Conservation (phyloP, 768 basidiomycete species). For the Coprinellus aureogranulatus region DNA sequence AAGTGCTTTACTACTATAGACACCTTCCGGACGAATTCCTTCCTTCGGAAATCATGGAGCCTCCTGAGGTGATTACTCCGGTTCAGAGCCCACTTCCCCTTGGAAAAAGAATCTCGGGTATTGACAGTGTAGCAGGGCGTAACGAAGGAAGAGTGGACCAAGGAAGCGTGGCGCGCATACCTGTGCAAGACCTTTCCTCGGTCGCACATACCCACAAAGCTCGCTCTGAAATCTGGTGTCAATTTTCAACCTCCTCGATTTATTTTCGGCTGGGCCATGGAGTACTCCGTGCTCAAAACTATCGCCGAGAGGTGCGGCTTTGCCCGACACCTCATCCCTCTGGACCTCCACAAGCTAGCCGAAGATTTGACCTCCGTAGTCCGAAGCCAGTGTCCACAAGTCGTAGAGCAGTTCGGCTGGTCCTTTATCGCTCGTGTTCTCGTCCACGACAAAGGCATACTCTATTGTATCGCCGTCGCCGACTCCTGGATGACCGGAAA, state of each 20-base stretch:
- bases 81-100: not conserved
- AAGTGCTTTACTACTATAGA: too few species aligned
- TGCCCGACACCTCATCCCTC: not conserved
- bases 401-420: not conserved
- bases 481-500: not conserved
- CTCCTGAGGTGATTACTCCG: too few species aligned
- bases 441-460: not conserved
- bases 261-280: conserved; percentile 1
- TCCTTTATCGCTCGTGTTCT: not conserved
- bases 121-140: not conserved
- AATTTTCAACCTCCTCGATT: not conserved
- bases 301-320: not conserved
- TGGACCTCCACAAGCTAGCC: not conserved
- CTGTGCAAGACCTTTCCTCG: not conserved
- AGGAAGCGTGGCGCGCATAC: not conserved
- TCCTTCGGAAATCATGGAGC: too few species aligned
- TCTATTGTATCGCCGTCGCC: not conserved
- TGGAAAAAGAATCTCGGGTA: not conserved
- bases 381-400: not conserved
- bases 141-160: not conserved
- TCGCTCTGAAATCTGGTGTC: not conserved
- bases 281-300: not conserved
- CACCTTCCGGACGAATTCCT: too few species aligned
- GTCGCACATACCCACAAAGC: not conserved
- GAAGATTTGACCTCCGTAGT: not conserved